Base-by-base conservation (phyloP, 73 alveolate genomes). In the Paramecium biaurelia region DNA sequence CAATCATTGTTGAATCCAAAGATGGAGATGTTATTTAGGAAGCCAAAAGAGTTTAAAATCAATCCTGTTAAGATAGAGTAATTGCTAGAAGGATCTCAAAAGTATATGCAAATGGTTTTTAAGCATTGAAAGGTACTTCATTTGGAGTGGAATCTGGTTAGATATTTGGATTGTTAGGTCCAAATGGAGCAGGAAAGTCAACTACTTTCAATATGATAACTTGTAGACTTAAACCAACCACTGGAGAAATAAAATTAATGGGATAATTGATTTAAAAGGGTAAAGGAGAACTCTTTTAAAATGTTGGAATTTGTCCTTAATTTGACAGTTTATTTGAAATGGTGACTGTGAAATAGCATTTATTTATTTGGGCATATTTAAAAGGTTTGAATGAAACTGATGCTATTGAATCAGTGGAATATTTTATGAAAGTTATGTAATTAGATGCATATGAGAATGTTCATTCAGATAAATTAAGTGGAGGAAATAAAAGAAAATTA, bases 101-200 rank as follows among this genome's bases (percentile, higher is more conserved):
- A 70, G 43, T 23, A 24, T 94, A 94, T 70, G 79, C 89, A 18
- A 94, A 94, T 76, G 97, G 97, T 8, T 92, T 84, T 68, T 89
- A 93, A 30, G 99, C 99, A 1, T 95, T 97, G 9, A 93, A 92
- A 59, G 96, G 97, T 56, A 92, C 95, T 35, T 89, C 95, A 38
- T 96, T 97, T 92, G 94, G 96, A 34, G 93, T 97, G 56, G 96
- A 94, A 85, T 57, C 95, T 20, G 97, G 97, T 9, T 92, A 96
- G 86, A 92, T 93, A 28, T 92, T 96, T 67, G 99, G 99, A 11
- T 93, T 97, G 10, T 84, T 97, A 34, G 99, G 99, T 28, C 96
- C 97, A 1, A 97, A 97, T 86, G 99, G 99, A 8, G 99, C 99
- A 26, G 99, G 99, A 23, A 97, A 97, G 94, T 96, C 99, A 37